Evolutionary conservation across 2,329 filamentous ascomycete species (phyloP).

Genomic region (Cytospora chrysosperma): DNA sequence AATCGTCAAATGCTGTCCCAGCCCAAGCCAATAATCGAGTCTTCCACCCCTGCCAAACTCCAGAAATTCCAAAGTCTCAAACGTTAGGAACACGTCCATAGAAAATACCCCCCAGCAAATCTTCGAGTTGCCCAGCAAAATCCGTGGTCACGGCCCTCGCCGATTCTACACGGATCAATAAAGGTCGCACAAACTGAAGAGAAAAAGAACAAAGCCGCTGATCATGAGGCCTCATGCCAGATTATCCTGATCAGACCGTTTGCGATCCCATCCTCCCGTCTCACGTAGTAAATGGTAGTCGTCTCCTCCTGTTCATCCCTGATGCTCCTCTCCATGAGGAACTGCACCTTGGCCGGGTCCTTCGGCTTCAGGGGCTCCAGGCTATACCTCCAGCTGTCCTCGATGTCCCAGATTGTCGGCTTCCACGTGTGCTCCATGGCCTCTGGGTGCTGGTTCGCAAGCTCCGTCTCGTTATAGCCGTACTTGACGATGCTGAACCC

Average conservation of each 20-base stretch:
- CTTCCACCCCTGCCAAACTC: neutral
- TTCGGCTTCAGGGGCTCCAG: slow-evolving; percentile 23
- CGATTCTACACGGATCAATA: neutral
- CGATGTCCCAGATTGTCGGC: slow-evolving; percentile 19
- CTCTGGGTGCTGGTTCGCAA: slow-evolving; percentile 36
- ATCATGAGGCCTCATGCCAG: slow-evolving; percentile 24
- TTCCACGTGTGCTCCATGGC: slow-evolving; percentile 41
- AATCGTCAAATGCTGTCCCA: neutral
- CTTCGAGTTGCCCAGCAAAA: neutral
- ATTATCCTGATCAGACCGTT: slow-evolving; percentile 21
- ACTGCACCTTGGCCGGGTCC: slow-evolving; percentile 25
- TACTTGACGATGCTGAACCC: slow-evolving; percentile 43
- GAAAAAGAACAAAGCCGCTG: neutral
- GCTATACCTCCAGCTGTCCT: slow-evolving; percentile 24
- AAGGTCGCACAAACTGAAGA: neutral
- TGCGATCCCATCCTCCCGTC: slow-evolving; percentile 17
- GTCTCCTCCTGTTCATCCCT: slow-evolving; percentile 14
- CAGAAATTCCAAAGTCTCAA: neutral
- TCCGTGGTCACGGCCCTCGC: neutral
- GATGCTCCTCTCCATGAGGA: slow-evolving; percentile 22
- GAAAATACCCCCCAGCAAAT: neutral
- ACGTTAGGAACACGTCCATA: too few species aligned
- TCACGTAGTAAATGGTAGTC: slow-evolving; percentile 22
- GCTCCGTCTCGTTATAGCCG: slow-evolving; percentile 30
- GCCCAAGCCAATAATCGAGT: neutral